Evolutionary conservation across 805 yeast species (phyloP).

Genomic region (Barnettozyma siamensis): DNA sequence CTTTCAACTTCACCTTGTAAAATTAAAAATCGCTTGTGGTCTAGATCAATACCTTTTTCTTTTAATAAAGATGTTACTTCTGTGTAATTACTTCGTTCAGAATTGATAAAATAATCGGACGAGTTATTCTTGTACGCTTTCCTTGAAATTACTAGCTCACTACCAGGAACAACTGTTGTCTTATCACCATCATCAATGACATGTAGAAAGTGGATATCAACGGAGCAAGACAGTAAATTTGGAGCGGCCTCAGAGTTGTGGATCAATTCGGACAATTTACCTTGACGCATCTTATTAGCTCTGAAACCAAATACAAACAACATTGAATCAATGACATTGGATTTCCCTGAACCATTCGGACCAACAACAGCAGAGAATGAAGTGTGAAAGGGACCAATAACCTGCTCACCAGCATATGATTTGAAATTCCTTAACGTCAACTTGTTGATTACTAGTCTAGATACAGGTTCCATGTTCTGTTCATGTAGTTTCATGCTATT

Average conservation of each 20-base stretch:
- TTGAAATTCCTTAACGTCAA: slow-evolving; percentile 81
- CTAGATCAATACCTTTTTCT: slow-evolving; percentile 85
- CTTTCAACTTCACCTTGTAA: slow-evolving; percentile 98
- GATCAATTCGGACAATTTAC: slow-evolving; percentile 84
- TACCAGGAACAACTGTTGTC: slow-evolving; percentile 43
- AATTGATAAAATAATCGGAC: slow-evolving; percentile 75
- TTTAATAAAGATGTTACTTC: slow-evolving; percentile 72
- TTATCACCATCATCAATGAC: slow-evolving; percentile 57
- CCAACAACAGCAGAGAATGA: slow-evolving; percentile 97
- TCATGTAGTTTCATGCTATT: slow-evolving; percentile 24
- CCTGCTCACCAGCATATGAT: slow-evolving; percentile 90
- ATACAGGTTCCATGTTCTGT: slow-evolving; percentile 30
- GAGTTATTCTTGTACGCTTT: slow-evolving; percentile 71
- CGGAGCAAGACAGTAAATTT: slow-evolving; percentile 69
- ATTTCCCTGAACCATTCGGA: slow-evolving; percentile 97
- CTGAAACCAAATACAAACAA: slow-evolving; percentile 95
- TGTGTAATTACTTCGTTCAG: slow-evolving; percentile 61
- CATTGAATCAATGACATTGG: slow-evolving; percentile 94
- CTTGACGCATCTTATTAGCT: slow-evolving; percentile 95
- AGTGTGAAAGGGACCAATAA: slow-evolving; percentile 89
- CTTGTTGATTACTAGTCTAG: slow-evolving; percentile 69
- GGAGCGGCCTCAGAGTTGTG: slow-evolving; percentile 81
- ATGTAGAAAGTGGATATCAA: slow-evolving; percentile 81
- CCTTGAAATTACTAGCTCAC: slow-evolving; percentile 64
- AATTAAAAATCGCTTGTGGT: slow-evolving; percentile 90